Evolutionary conservation across 2,329 filamentous ascomycete genomes (phyloP), one percentile per base, ranked within the genome.

Genomic region (Phaeophleospora eucalypticola): DNA sequence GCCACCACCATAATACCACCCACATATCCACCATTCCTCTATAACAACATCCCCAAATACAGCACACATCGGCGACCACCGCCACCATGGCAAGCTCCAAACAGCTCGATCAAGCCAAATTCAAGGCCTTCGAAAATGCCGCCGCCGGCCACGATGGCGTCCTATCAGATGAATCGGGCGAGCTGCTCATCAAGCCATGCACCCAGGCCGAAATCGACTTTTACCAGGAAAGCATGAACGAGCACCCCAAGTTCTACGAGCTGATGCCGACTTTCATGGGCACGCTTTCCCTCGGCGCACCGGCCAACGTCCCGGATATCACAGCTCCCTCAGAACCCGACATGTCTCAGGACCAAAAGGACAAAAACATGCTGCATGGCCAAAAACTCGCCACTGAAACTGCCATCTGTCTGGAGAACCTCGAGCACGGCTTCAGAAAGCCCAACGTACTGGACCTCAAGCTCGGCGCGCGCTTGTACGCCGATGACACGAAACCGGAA

Each of bases 371-470:
- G 73, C 72, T 79, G 1, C 74, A 74, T 17, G 81, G 81, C 36
- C 76, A 74, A 51, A 90, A 80, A 54, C 67, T 97, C 50, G 76
- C 81, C 18, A 95, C 89, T 0, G 83, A 89, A 45, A 76, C 82
- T 45, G 87, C 87, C 2, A 83, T 96, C 15, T 89, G 95, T 10
- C 74, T 97, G 20, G 86, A 90, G 63, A 96, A 96, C 65, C 80
- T 87, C 4, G 83, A 89, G 0, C 78, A 80, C 54, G 89, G 88
- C 1, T 97, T 90, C 73, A 80, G 79, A 60, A 79, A 81, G 48
- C 89, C 93, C 4, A 97, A 95, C 59, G 89, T 98, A 6, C 74
- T 98, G 48, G 93, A 98, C 64, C 80, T 95, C 55, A 98, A 98
- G 71, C 80, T 98, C 16, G 93, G 93, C 36, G 78, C 83, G 41